Conservation (phyloP, 2,329 filamentous ascomycete species). For the Ophiobolus disseminans region DNA sequence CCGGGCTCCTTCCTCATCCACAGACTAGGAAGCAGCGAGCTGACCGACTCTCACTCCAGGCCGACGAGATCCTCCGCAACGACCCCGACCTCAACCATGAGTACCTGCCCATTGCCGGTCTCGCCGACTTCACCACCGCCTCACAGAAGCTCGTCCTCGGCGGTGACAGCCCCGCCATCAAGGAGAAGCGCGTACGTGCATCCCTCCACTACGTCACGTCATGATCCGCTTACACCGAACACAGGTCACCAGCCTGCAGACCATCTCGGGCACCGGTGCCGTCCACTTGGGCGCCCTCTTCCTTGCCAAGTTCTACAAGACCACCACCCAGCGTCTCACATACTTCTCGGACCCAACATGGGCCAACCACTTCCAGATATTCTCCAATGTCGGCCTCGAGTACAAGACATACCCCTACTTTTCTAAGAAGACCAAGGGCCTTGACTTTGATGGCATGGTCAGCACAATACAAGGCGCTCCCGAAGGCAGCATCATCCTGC, state of each 20-base stretch:
- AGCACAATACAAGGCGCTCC: slow-evolving; percentile 71
- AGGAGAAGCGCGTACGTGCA: slow-evolving; percentile 74
- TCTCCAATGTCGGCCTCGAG: slow-evolving; percentile 82
- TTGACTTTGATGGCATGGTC: slow-evolving; percentile 92
- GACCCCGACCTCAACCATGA: slow-evolving; percentile 96
- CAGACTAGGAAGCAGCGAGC: slow-evolving; percentile 10
- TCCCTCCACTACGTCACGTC: slow-evolving; percentile 27
- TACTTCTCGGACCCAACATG: slow-evolving; percentile 96
- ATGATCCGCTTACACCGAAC: slow-evolving; percentile 31
- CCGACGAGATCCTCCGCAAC: slow-evolving; percentile 85
- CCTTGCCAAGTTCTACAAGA: slow-evolving; percentile 85
- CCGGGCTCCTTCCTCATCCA: not conserved
- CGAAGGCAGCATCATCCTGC: slow-evolving; percentile 81
- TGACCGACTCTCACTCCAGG: slow-evolving; percentile 61
- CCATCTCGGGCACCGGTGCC: slow-evolving; percentile 96
- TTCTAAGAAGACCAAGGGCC: slow-evolving; percentile 82
- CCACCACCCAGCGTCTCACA: slow-evolving; percentile 70
- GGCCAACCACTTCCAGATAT: slow-evolving; percentile 99
- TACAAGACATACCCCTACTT: slow-evolving; percentile 94
- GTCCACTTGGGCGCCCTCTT: slow-evolving; percentile 93
- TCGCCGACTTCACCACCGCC: slow-evolving; percentile 83
- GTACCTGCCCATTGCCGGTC: slow-evolving; percentile 94
- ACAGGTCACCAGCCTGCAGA: slow-evolving; percentile 79
- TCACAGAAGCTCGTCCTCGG: slow-evolving; percentile 92
- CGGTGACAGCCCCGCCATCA: slow-evolving; percentile 76